Percentiles rank a stretch among this genome's conserved stretches.
These are phyloP conservation scores for Prunus salicina DNA, from an alignment of 306 rosid genomes.

Conservation along the genomic window DNA sequence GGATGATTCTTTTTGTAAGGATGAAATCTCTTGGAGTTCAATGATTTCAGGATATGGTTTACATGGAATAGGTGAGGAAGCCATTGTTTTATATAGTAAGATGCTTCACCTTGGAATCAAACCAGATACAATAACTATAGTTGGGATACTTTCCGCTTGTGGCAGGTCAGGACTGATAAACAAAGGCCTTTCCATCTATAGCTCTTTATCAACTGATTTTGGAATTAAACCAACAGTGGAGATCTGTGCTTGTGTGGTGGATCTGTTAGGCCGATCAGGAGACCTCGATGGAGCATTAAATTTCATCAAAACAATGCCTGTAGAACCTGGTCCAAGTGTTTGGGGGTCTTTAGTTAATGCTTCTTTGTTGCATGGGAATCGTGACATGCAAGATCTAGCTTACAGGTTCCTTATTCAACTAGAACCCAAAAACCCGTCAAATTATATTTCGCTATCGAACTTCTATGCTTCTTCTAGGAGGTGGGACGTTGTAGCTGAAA, in stretches of 20 bases:
- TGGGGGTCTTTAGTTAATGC: conserved; percentile 80
- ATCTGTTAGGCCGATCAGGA: conserved; percentile 68
- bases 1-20: conserved; percentile 41
- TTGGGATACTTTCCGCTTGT: conserved; percentile 75
- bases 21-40: conserved; percentile 72
- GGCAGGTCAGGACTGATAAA: conserved; percentile 62
- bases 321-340: conserved; percentile 61
- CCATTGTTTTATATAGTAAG: conserved; percentile 47
- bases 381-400: conserved; percentile 56
- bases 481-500: conserved; percentile 72
- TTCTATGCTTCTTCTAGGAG: conserved; percentile 54
- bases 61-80: conserved; percentile 72
- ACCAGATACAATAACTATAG: conserved; percentile 69
- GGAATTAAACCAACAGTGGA: conserved; percentile 63
- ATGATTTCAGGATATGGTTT: conserved; percentile 74
- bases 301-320: conserved; percentile 57
- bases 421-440: conserved; percentile 77
- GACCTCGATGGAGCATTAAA: conserved; percentile 56
- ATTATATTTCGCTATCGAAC: conserved; percentile 69
- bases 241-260: conserved; percentile 74
- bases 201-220: conserved; percentile 30
- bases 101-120: conserved; percentile 56
- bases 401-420: conserved; percentile 49
- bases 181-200: conserved; percentile 67
- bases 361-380: conserved; percentile 56